Evolutionary conservation across 345 rosid species (phyloP), one percentile per base, ranked within the genome.

Genomic region (Corchorus capsularis): DNA sequence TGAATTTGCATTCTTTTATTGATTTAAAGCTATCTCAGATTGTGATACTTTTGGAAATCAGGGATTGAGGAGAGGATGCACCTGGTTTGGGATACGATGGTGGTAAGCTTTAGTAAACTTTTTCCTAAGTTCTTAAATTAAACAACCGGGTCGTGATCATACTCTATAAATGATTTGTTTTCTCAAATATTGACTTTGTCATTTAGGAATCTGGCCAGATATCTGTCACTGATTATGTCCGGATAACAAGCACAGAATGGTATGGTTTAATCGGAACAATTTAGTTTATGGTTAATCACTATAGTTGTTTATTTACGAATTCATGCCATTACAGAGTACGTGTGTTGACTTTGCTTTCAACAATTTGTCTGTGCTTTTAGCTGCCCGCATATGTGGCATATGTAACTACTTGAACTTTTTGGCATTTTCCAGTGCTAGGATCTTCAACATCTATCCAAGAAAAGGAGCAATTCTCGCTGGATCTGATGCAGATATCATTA

Each of bases 41-140:
- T 45, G n/a, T 64, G 49, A 60, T 80, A 5, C 71, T 55, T 20
- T 32, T 75, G 72, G 63, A 74, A 82, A 74, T 75, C 65, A 94
- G 97, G 98, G 74, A 85, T 96, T 72, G 99, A 96, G 81, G 99
- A 96, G 86, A 92, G 99, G 86, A 96, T 96, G 98, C 99, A 96
- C 82, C 85, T 96, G 76, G 83, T 91, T 70, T 96, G 98, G 98
- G 95, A 93, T 80, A 87, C 91, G 0, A 87, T 96, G 97, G 99
- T 96, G 97, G 97, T 96, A 87, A 83, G 99, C 74, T 71, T 34
- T 69, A 63, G 1, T 65, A 41, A 15, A 20, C 50, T 52, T 35
- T 63, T 37, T 63, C 39, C 76, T 62, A 19, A 14, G 66, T 47
- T 66, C 72, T 79, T 34, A 37, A 14, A 52, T 54, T 17, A 17